A percentile compares a stretch with the other conserved stretches of the same genome.
Evolutionary conservation across 345 rosid genomes (phyloP).

Genomic region (Euphorbia tirucalli): DNA sequence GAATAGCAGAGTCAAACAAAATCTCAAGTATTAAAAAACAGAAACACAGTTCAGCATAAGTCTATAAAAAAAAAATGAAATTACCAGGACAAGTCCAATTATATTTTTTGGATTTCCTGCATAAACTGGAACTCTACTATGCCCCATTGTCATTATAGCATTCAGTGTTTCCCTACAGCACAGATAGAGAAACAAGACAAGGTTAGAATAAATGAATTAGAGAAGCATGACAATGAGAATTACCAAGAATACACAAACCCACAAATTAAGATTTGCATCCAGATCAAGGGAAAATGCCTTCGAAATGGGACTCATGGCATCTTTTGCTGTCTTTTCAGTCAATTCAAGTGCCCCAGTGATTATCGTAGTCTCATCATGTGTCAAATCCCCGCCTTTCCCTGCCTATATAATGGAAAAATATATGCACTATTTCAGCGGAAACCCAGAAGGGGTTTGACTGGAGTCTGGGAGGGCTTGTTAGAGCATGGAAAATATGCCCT

Average conservation of each 20-base stretch:
- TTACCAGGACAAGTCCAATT: conserved; percentile 88
- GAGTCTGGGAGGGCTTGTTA: conserved; percentile 1
- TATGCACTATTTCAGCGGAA: conserved; percentile 13
- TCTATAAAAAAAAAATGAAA: conserved; percentile 8
- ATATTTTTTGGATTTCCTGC: conserved; percentile 63
- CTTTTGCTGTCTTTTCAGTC: conserved; percentile 85
- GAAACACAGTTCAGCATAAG: not conserved
- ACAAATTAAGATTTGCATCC: conserved; percentile 90
- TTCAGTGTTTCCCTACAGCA: conserved; percentile 72
- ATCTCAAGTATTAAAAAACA: not conserved
- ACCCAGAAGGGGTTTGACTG: not conserved
- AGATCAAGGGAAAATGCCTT: conserved; percentile 98
- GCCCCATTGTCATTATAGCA: conserved; percentile 84
- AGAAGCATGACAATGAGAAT: conserved; percentile 19
- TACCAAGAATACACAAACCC: conserved; percentile 45
- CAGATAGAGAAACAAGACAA: conserved; percentile 13
- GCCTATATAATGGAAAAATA: conserved; percentile 48
- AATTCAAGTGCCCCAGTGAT: conserved; percentile 94
- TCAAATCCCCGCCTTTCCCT: conserved; percentile 92
- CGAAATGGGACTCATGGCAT: conserved; percentile 93
- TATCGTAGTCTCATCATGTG: conserved; percentile 91
- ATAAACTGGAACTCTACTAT: conserved; percentile 94
- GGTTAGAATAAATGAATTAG: conserved; percentile 14
- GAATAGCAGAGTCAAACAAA: not conserved
- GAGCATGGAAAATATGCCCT: conserved; percentile 1